Conservation (phyloP, 495 filamentous ascomycete genomes). For the Podospora didyma region DNA sequence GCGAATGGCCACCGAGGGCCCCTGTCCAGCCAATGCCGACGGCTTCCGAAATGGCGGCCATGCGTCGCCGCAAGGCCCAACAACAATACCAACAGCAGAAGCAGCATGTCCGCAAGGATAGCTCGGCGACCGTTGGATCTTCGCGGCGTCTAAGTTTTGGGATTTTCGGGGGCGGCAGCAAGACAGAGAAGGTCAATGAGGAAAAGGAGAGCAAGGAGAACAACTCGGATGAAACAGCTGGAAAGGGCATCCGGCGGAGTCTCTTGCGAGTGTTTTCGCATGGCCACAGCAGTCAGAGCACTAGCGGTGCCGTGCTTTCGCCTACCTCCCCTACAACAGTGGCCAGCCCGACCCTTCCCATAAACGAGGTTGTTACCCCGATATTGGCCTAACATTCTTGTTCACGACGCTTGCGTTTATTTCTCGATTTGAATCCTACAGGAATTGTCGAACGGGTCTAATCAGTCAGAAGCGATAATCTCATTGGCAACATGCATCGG, state of each 20-base stretch:
- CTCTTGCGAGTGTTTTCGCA: constrained; percentile 37
- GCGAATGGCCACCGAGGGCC: constrained; percentile 83
- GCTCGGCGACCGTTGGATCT: constrained; percentile 6
- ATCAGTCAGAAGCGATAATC: no score
- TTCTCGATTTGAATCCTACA: no score
- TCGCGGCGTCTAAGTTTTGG: constrained; percentile 28
- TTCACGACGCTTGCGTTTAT: neutral
- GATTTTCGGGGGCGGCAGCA: constrained; percentile 17
- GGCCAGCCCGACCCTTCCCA: neutral
- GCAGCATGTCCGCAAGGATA: constrained; percentile 19
- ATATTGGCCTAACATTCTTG: no score
- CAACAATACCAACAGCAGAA: constrained; percentile 15
- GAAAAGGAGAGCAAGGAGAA: constrained; percentile 10
- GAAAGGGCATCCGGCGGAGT: constrained; percentile 36
- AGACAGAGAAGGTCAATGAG: neutral
- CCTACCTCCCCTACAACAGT: constrained; percentile 6
- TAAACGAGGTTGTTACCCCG: no score
- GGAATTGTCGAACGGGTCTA: no score
- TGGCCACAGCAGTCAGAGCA: constrained; percentile 2
- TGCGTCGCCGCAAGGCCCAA: constrained; percentile 29
- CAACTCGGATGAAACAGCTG: constrained; percentile 41
- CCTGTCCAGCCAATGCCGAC: constrained; percentile 28
- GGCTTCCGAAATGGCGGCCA: constrained; percentile 29
- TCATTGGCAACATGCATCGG: no score
- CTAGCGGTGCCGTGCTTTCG: neutral